phyloP scores from a whole-genome alignment of 1,139 yeast genomes.

The Diutina catenulata region DNA sequence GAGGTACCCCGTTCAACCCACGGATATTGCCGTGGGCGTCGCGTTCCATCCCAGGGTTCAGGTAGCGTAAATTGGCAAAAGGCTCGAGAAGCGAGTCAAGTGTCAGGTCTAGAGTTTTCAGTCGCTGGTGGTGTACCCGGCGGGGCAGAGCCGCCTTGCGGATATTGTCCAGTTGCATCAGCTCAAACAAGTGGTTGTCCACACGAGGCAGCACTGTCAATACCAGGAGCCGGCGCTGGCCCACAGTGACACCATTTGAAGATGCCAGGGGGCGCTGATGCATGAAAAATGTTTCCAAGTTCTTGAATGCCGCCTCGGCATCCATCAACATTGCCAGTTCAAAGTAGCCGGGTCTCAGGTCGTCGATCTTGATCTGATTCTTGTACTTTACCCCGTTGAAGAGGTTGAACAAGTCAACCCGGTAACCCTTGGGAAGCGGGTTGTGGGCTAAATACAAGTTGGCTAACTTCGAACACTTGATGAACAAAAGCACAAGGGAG shows the following conservation, averaged over 20 bases:
- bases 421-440: conserved; percentile 27
- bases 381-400: conserved; percentile 35
- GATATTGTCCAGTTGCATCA: not conserved
- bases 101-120: not conserved
- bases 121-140: not conserved
- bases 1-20: not conserved
- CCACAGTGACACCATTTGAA: not conserved
- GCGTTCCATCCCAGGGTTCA: too few species aligned
- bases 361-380: conserved; percentile 42
- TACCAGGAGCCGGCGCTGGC: not conserved
- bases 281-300: conserved; percentile 25
- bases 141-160: not conserved
- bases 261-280: not conserved
- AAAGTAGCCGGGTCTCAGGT: conserved; percentile 52
- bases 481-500: conserved; percentile 27
- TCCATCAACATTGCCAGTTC: conserved; percentile 46
- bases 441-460: conserved; percentile 32
- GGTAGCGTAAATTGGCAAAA: too few species aligned
- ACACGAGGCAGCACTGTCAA: conserved; percentile 3
- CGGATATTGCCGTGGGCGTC: too few species aligned
- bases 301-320: conserved; percentile 32
- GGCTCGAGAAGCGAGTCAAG: conserved; percentile 3
- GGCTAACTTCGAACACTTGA: conserved; percentile 19
- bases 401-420: conserved; percentile 43
- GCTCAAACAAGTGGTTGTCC: conserved; percentile 4